Conservation (phyloP, 2,329 filamentous ascomycete species). For the Escovopsis sp. region DNA sequence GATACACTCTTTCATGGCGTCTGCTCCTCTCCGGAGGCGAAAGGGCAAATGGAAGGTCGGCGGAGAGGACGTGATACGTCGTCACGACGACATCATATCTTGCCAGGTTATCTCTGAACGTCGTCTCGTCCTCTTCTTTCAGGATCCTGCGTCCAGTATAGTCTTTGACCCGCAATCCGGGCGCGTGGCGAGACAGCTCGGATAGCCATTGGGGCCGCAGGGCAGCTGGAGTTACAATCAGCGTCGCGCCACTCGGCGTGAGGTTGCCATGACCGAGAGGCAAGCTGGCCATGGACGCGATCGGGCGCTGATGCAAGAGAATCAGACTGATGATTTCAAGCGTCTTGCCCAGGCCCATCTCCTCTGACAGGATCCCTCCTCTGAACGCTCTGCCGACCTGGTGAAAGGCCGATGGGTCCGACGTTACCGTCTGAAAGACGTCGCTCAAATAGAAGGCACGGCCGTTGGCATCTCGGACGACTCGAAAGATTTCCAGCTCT, state of each 20-base stretch:
- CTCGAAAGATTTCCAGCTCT: slow-evolving; percentile 16
- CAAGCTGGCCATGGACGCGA: slow-evolving; percentile 2
- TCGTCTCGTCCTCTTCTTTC: slow-evolving; percentile 20
- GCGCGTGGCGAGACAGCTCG: slow-evolving; percentile 45
- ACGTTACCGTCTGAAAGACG: slow-evolving; percentile 44
- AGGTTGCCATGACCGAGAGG: slow-evolving; percentile 28
- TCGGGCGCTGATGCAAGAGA: slow-evolving; percentile 35
- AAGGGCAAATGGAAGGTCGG: slow-evolving; percentile 64
- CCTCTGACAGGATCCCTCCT: slow-evolving; percentile 59
- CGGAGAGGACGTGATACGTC: slow-evolving; percentile 56
- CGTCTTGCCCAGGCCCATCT: slow-evolving; percentile 76
- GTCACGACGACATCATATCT: slow-evolving; percentile 46
- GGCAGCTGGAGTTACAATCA: slow-evolving; percentile 45
- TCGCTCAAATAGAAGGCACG: slow-evolving; percentile 42
- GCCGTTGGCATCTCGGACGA: slow-evolving; percentile 19
- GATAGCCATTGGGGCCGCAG: slow-evolving; percentile 47
- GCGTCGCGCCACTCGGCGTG: slow-evolving; percentile 36
- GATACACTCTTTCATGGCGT: slow-evolving; percentile 51
- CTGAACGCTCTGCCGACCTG: slow-evolving; percentile 26
- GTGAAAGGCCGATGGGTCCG: slow-evolving; percentile 30
- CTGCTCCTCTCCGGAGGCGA: slow-evolving; percentile 54
- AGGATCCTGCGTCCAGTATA: slow-evolving; percentile 37
- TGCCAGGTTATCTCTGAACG: slow-evolving; percentile 30
- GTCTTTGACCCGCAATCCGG: slow-evolving; percentile 37
- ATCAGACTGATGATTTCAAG: slow-evolving; percentile 60